These are phyloP conservation scores for Rasamsonia emersonii DNA, from an alignment of 2,329 filamentous ascomycete species.

Conservation along the genomic window DNA sequence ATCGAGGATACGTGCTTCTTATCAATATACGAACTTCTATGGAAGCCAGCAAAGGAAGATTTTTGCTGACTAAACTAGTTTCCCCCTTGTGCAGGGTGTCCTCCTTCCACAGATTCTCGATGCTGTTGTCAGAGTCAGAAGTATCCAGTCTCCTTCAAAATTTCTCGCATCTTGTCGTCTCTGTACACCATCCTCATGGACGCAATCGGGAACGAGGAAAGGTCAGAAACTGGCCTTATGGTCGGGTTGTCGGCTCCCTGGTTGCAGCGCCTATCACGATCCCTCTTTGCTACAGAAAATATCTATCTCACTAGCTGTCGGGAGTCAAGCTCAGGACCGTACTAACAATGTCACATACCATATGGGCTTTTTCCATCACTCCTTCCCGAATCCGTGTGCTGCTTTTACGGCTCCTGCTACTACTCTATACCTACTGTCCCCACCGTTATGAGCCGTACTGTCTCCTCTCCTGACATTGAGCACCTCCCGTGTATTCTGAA, in stretches of 20 bases:
- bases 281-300: slow-evolving; percentile 50
- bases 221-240: slow-evolving; percentile 73
- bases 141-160: slow-evolving; percentile 77
- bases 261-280: slow-evolving; percentile 65
- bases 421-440: slow-evolving; percentile 91
- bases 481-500: slow-evolving; percentile 82
- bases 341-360: slow-evolving; percentile 14
- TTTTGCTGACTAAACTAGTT: too few species aligned
- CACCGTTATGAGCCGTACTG: slow-evolving; percentile 97
- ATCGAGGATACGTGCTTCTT: slow-evolving; percentile 56
- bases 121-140: slow-evolving; percentile 51
- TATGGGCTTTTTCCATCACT: slow-evolving; percentile 83
- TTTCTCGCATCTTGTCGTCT: slow-evolving; percentile 76
- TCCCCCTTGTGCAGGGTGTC: slow-evolving; percentile 56
- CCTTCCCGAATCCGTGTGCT: slow-evolving; percentile 87
- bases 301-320: slow-evolving; percentile 23
- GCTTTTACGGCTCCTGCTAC: slow-evolving; percentile 78
- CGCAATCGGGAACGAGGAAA: slow-evolving; percentile 78
- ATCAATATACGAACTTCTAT: too few species aligned
- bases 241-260: slow-evolving; percentile 56
- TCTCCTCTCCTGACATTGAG: slow-evolving; percentile 75
- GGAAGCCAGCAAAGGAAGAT: too few species aligned
- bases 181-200: slow-evolving; percentile 81
- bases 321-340: too few species aligned
- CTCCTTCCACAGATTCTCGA: slow-evolving; percentile 87